Evolutionary conservation across 2,329 filamentous ascomycete species (phyloP).

Genomic region (Erysiphe pulchra): DNA sequence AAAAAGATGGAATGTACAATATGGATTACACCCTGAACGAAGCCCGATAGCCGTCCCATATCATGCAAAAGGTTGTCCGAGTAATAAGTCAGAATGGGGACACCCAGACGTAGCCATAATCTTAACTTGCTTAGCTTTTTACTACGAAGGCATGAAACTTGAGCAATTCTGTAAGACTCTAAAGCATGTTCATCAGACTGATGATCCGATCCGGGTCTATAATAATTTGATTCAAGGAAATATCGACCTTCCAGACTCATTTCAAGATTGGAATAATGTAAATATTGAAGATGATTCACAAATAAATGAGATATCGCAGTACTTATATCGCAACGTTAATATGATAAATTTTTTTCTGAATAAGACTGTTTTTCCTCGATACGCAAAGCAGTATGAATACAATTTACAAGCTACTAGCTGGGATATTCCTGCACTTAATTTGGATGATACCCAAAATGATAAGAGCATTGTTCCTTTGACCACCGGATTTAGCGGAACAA

Average conservation of each 20-base stretch:
- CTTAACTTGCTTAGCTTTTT: constrained; percentile 39
- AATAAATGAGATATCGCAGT: constrained; percentile 22
- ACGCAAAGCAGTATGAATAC: constrained; percentile 35
- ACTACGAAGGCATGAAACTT: constrained; percentile 29
- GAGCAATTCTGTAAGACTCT: constrained; percentile 17
- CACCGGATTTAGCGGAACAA: constrained; percentile 48
- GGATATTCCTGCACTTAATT: constrained; percentile 28
- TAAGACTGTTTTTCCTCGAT: constrained; percentile 34
- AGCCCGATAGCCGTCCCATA: constrained; percentile 39
- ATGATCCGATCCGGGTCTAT: constrained; percentile 28
- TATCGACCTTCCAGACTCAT: constrained; percentile 16
- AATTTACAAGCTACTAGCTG: constrained; percentile 41
- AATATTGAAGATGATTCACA: constrained; percentile 31
- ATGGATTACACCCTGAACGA: constrained; percentile 26
- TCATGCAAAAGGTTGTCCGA: constrained; percentile 36
- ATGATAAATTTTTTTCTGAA: constrained; percentile 35
- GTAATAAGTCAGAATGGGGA: constrained; percentile 35
- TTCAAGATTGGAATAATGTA: constrained; percentile 27
- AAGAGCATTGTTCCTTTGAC: constrained; percentile 16
- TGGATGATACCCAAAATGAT: constrained; percentile 16
- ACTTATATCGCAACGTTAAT: constrained; percentile 21
- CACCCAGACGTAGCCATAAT: constrained; percentile 40
- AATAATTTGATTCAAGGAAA: constrained; percentile 21
- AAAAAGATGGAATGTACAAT: constrained; percentile 33
- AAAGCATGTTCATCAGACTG: constrained; percentile 24